Conservation (phyloP, 768 basidiomycete species). For the Mycena latifolia region DNA sequence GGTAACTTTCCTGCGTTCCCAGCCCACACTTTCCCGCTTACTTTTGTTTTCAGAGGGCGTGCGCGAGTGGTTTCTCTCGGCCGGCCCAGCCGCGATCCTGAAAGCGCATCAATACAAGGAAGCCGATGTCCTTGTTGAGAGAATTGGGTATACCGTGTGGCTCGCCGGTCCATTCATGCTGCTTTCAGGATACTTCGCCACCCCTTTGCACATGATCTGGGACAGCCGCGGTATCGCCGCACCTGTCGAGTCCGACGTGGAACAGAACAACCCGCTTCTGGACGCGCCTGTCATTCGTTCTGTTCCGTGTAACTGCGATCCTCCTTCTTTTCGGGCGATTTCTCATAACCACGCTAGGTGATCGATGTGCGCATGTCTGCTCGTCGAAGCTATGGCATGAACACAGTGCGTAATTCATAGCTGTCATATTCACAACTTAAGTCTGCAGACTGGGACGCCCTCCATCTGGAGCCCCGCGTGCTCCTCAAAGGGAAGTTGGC, state of each 20-base stretch:
- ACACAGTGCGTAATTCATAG: slow-evolving; percentile 1
- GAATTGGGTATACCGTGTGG: not conserved
- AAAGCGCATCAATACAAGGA: not conserved
- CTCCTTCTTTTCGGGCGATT: not conserved
- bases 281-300: not conserved
- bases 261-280: not conserved
- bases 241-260: not conserved
- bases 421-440: no score
- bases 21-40: no score
- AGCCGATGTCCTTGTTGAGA: not conserved
- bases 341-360: not conserved
- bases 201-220: slow-evolving; percentile 12
- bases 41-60: not conserved
- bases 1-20: no score
- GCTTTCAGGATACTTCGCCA: not conserved
- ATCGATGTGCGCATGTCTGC: not conserved
- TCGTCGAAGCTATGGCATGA: slow-evolving; percentile 2
- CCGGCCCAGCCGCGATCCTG: slow-evolving; percentile 8
- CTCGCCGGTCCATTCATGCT: not conserved
- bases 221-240: not conserved
- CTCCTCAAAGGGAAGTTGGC: slow-evolving; percentile 6
- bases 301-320: not conserved
- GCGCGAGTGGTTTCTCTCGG: not conserved
- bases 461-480: slow-evolving; percentile 2
- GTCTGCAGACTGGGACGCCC: slow-evolving; percentile 3